A percentile compares a stretch with the other conserved stretches of the same genome.
These are phyloP conservation scores for Talaromyces nanjingensis DNA, from an alignment of 495 filamentous ascomycete genomes.

Conservation along the genomic window DNA sequence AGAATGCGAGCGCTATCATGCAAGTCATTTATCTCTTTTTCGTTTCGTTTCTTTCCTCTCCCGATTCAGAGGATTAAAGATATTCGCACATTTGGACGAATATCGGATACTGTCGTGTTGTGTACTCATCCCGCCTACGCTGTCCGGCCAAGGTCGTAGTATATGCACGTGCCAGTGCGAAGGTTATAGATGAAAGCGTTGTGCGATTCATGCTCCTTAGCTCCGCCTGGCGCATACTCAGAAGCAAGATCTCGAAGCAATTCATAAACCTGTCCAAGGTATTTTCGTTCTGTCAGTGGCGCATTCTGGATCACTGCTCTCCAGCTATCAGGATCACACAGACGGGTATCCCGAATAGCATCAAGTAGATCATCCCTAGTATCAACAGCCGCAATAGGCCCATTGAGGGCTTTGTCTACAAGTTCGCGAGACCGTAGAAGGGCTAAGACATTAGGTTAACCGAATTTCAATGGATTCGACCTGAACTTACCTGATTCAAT, in stretches of 20 bases:
- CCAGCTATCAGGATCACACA: constrained; percentile 85
- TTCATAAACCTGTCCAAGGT: constrained; percentile 80
- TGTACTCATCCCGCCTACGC: not conserved
- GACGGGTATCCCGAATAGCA: constrained; percentile 61
- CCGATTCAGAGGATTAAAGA: not conserved
- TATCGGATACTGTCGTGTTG: not conserved
- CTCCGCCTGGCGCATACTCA: constrained; percentile 32
- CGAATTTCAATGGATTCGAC: not conserved
- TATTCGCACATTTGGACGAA: not conserved
- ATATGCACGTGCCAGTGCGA: constrained; percentile 64
- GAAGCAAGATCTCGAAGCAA: constrained; percentile 57
- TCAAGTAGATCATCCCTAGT: constrained; percentile 82
- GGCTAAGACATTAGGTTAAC: constrained; percentile 28
- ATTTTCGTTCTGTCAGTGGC: constrained; percentile 71
- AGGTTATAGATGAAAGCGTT: constrained; percentile 80
- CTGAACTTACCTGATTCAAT: constrained; percentile 59
- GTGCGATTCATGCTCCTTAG: constrained; percentile 39
- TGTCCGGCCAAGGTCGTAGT: constrained; percentile 57
- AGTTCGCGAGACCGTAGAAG: constrained; percentile 55
- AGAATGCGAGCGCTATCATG: not conserved
- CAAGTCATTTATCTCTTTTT: not conserved
- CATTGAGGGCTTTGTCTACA: constrained; percentile 58
- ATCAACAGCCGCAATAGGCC: constrained; percentile 83
- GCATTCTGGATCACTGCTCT: constrained; percentile 70
- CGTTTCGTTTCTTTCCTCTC: not conserved